Evolutionary conservation across 2,329 filamentous ascomycete genomes (phyloP).

Genomic region (Xenosphaeropsis pyriputrescens): DNA sequence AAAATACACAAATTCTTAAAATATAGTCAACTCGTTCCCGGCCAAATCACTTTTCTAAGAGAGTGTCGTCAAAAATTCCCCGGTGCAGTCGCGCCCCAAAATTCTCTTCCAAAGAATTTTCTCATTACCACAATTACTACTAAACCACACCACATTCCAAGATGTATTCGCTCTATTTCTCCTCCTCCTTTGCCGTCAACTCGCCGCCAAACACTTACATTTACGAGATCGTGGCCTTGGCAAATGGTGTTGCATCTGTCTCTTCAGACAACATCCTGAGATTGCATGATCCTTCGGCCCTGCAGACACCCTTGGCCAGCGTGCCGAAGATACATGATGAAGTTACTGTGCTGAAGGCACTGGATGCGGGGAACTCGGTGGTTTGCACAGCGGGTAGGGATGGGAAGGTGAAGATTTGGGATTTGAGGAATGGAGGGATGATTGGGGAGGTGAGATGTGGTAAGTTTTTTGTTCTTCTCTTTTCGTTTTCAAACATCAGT

Average conservation of each 20-base stretch:
- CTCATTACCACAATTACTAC: too few species aligned
- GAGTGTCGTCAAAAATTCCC: too few species aligned
- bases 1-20: too few species aligned
- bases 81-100: too few species aligned
- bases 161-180: conserved; percentile 16
- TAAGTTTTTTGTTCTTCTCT: conserved; percentile 7
- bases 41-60: too few species aligned
- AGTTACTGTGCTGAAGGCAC: conserved; percentile 44
- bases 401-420: conserved; percentile 52
- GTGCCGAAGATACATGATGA: conserved; percentile 42
- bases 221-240: conserved; percentile 23
- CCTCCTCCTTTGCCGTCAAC: conserved; percentile 12
- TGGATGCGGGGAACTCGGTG: conserved; percentile 33
- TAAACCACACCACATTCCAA: conserved; percentile 2
- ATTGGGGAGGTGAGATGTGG: conserved; percentile 20
- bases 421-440: conserved; percentile 39
- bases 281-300: conserved; percentile 42
- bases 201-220: conserved; percentile 22
- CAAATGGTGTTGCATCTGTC: conserved; percentile 26
- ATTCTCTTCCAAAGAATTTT: too few species aligned
- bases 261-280: conserved; percentile 58
- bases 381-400: conserved; percentile 61
- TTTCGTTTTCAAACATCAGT: too few species aligned
- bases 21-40: too few species aligned
- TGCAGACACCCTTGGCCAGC: conserved; percentile 32